Conservation (phyloP, 2,329 filamentous ascomycete species). For the Teratosphaeria pseudoeucalypti region DNA sequence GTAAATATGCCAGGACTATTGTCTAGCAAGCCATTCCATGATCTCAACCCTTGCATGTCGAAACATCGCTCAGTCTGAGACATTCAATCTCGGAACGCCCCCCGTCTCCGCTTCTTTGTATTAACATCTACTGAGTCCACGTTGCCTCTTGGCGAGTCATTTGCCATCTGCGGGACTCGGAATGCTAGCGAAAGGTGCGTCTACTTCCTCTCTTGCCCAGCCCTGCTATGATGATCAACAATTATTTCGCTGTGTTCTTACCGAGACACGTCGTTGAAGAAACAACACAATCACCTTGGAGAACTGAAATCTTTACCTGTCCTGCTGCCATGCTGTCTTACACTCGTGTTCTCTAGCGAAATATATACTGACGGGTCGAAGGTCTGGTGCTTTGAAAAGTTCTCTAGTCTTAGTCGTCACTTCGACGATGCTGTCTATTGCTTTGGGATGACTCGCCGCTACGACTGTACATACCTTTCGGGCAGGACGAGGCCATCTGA, state of each 20-base stretch:
- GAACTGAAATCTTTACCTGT: constrained; percentile 41
- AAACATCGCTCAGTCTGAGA: neutral
- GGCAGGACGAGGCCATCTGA: no score
- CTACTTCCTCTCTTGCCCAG: neutral
- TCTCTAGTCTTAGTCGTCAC: no score
- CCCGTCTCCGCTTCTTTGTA: neutral
- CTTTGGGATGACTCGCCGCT: no score
- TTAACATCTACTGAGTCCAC: neutral
- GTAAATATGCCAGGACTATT: no score
- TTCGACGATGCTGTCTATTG: no score
- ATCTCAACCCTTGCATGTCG: neutral
- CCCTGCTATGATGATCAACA: constrained; percentile 45
- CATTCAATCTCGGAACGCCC: no score
- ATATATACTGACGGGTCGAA: neutral
- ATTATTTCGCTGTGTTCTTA: constrained; percentile 56
- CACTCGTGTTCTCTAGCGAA: neutral
- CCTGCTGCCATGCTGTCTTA: neutral
- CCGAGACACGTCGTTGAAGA: constrained; percentile 50
- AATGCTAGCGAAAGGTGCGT: neutral
- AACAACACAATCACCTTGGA: constrained; percentile 52
- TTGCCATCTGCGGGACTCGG: neutral
- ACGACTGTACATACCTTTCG: no score
- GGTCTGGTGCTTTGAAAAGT: neutral
- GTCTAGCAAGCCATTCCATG: no score
- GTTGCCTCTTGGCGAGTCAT: neutral